Evolutionary conservation across 129 eudicot species (phyloP), one percentile per base, ranked within the genome.

Genomic region (Rutidosis leptorrhynchoides): DNA sequence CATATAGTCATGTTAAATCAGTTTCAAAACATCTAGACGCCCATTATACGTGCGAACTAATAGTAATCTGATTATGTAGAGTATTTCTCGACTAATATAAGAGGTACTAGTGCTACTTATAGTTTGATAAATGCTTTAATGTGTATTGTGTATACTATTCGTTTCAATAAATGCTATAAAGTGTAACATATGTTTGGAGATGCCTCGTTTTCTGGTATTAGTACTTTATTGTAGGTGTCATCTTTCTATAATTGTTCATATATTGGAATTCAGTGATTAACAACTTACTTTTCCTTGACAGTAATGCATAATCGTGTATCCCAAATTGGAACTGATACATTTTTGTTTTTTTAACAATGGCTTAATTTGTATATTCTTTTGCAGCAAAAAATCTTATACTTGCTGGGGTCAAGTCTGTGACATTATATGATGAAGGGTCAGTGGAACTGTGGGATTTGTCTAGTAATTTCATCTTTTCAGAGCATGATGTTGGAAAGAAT

Each of bases 361-460:
- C 6, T 2, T 33, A 3, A 9, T 56, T 40, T 15, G 6, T 21
- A 58, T 4, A 27, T 24, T 28, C 9, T 33, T 11, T 56, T 28
- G 79, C 90, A 90, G 97, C 97, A 24, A 90, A 90, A 79, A 90
- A 90, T 66, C 90, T 90, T 24, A 64, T 90, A 27, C 95, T 90
- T 62, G 95, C 97, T 76, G 97, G 97, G 19, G 95, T 90, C 68
- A 90, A 90, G 77, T 90, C 97, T 57, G 95, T 90, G 76, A 90
- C 88, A 59, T 79, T 93, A 84, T 95, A 93, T 75, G 99, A 93
- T 65, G 99, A 93, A 80, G 95, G 95, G 43, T 49, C 55, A 2
- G 99, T 93, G 32, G 90, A 89, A 73, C 80, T 89, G 54, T 93
- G 99, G 99, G 99, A 93, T 81, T 40, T 93, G 80, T 88, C 99